Base-by-base conservation (phyloP, 202 grass and related monocot genomes). In the Bolboschoenoplectus hybrid region DNA sequence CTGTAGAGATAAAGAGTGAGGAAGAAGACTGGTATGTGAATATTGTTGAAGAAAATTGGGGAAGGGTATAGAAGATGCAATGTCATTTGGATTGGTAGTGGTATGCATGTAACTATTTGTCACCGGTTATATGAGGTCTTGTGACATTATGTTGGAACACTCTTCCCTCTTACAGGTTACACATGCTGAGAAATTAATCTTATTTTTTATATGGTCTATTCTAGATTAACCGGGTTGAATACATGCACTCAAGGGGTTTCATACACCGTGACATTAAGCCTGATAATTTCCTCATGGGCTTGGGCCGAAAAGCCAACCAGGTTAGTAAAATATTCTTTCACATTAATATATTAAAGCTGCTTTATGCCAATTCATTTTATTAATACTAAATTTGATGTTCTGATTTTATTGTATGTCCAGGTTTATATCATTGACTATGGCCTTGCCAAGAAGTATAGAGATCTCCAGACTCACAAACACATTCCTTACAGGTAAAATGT, bases 371-470 rank as follows among this genome's bases (percentile, higher is more conserved):
- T 74, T 49, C 41, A 49, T 26, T 79, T n/a, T 56, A 6, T 41
- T 79, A 58, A 41, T 36, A 17, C 52, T 41, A 63, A 70, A 43
- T 34, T 26, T 63, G 63, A 76, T 65, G 72, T 86, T 56, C 50
- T 5, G 11, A 39, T 81, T 81, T 74, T 89, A 26, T 81, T 51
- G 80, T 49, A 65, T 71, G 14, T 84, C 52, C 83, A 98, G 93
- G 95, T 98, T 49, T 98, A 98, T 65, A 92, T 98, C 50, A 98
- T 98, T 86, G 95, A 98, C 85, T 98, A 95, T 86, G 95, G 95
- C 12, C 93, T 98, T 88, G 93, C 95, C 70, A 98, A 98, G 82
- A 98, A 98, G 87, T 98, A 94, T 89, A 89, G 94, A 88, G 93
- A 95, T 63, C 91, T 95, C 73, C 93, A 98, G 65, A 98, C 95